Percentiles rank a stretch among this genome's conserved stretches.
phyloP scores from a whole-genome alignment of 768 basidiomycete genomes.

The Galerina marginata region DNA sequence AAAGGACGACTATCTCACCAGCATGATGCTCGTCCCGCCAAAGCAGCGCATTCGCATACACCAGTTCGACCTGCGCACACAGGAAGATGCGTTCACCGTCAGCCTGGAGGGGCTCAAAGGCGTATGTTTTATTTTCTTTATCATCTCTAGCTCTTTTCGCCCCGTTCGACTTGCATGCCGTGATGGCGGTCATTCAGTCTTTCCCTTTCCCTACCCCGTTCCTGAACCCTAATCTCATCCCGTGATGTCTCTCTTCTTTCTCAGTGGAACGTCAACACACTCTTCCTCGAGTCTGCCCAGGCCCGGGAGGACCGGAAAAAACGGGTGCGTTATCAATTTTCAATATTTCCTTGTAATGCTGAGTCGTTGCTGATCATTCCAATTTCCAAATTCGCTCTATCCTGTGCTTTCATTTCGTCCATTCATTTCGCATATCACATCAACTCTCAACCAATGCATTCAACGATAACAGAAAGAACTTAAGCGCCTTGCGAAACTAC shows the following conservation, averaged over 20 bases:
- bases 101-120: constrained; percentile 76
- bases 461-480: constrained; percentile 63
- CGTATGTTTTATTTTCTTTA: constrained; percentile 47
- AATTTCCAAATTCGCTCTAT: constrained; percentile 8
- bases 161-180: constrained; percentile 8
- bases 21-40: constrained; percentile 69
- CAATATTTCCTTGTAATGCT: background rate
- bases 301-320: constrained; percentile 80
- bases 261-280: constrained; percentile 70
- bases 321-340: constrained; percentile 54
- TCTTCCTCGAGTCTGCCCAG: constrained; percentile 73
- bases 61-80: constrained; percentile 69
- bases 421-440: constrained; percentile 10
- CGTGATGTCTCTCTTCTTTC: constrained; percentile 9
- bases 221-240: constrained; percentile 10
- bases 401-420: constrained; percentile 2
- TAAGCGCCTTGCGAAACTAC: constrained; percentile 68
- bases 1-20: constrained; percentile 75
- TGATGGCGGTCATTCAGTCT: constrained; percentile 3
- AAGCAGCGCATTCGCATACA: constrained; percentile 70
- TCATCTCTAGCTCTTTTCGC: constrained; percentile 11
- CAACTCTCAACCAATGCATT: constrained; percentile 1
- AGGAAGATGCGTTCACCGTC: constrained; percentile 75
- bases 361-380: constrained; percentile 2
- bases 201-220: constrained; percentile 8